phyloP scores from a whole-genome alignment of 257 asterid genomes.

The Jacaranda copaia region DNA sequence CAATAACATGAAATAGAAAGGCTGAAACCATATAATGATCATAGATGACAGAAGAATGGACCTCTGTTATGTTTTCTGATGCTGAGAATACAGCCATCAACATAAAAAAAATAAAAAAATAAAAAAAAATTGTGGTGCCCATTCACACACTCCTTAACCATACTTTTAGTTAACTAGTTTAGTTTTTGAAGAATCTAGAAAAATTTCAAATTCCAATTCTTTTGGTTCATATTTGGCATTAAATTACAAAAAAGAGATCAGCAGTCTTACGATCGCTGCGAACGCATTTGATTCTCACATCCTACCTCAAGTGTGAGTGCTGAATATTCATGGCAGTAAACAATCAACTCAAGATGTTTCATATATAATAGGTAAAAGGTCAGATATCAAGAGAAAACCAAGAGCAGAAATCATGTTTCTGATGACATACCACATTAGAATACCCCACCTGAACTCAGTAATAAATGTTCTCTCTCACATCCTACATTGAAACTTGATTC shows the following conservation, averaged over 20 bases:
- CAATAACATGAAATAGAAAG: too few relatives aligned
- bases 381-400: neutral
- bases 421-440: neutral
- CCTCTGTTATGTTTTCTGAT: neutral
- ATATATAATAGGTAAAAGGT: neutral
- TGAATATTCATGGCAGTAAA: neutral
- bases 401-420: conserved; percentile 13
- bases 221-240: neutral
- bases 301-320: neutral
- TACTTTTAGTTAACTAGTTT: neutral
- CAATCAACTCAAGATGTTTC: conserved; percentile 5
- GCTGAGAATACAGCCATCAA: neutral
- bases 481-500: conserved; percentile 9
- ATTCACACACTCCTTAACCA: neutral
- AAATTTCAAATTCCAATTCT: neutral
- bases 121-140: neutral
- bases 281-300: neutral
- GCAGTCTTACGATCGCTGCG: neutral
- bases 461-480: neutral
- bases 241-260: neutral
- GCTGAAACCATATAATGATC: neutral
- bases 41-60: neutral
- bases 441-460: conserved; percentile 14
- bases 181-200: neutral
- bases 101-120: too few relatives aligned